Evolutionary conservation across 2,329 filamentous ascomycete species (phyloP), one percentile per base, ranked within the genome.

Genomic region (Clarireedia monteithiana): DNA sequence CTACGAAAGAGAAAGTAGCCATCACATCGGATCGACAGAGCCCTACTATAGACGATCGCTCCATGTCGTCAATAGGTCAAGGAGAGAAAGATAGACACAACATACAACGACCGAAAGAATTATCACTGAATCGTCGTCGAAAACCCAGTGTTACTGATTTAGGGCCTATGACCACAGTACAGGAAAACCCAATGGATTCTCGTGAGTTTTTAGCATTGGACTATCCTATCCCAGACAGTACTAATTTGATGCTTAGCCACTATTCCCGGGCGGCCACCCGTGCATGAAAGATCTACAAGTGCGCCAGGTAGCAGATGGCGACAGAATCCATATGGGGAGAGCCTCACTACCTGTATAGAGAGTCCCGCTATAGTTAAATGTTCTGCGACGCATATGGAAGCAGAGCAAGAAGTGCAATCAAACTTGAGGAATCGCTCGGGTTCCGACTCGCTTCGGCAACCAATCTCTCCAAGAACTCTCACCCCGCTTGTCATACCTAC

Each of bases 121-220:
- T 80, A 65, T 80, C 75, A 61, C 70, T 82, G 56, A 75, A 71
- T 50, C 74, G 82, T 59, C 76, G 83, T 63, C 78, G 83, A 60
- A 87, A 87, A 66, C 73, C 81, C 62, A 85, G 80, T 69, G 78
- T 84, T 14, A 79, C 82, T 9, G 84, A 87, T 59, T 69, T 85
- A 49, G 83, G 81, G 2, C 82, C 81, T 36, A 84, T 86, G 83
- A 85, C 83, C 5, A 86, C 83, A 1, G 83, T 86, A 14, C 82
- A 86, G 60, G 84, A 86, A 66, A 71, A 78, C 49, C 69, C 81
- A 51, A 86, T 87, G 82, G 84, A 88, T 70, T 87, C 84, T 64
- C 84, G 84, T 88, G 74, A 73, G 84, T 67, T 6, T 23, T 45
- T 17, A n/a, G 7, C 39, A 26, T 20, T 49, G 6, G 48, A 49